These are phyloP conservation scores for Penicillium olsonii DNA, from an alignment of 2,329 filamentous ascomycete species.

Conservation along the genomic window DNA sequence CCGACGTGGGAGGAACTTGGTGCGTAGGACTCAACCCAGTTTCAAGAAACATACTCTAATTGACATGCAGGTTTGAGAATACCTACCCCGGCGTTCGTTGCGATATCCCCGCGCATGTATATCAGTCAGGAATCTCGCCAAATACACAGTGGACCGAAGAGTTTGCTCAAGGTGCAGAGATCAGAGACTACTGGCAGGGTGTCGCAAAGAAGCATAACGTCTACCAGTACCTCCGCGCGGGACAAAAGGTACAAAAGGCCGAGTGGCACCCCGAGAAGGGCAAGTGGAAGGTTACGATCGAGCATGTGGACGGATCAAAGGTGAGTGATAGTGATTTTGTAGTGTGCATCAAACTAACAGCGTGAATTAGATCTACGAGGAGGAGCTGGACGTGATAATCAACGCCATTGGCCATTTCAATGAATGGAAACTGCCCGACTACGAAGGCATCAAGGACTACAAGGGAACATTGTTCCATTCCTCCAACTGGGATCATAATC, in stretches of 20 bases:
- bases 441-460: conserved; percentile 59
- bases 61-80: conserved; percentile 39
- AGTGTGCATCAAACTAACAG: conserved; percentile 16
- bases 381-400: conserved; percentile 62
- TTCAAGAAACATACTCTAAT: conserved; percentile 8
- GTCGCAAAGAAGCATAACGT: conserved; percentile 66
- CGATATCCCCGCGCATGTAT: conserved; percentile 70
- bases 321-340: conserved; percentile 9
- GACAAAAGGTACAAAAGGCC: conserved; percentile 57
- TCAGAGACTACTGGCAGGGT: conserved; percentile 65
- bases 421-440: conserved; percentile 63
- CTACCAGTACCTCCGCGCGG: conserved; percentile 59
- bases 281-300: conserved; percentile 57
- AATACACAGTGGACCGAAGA: conserved; percentile 70
- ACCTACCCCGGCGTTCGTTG: conserved; percentile 67
- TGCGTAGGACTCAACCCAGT: conserved; percentile 10
- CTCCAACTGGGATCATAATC: conserved; percentile 59
- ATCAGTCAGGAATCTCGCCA: conserved; percentile 67
- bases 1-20: conserved; percentile 58
- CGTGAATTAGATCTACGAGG: conserved; percentile 41
- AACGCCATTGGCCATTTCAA: conserved; percentile 68
- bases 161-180: conserved; percentile 68
- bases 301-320: conserved; percentile 35
- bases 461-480: conserved; percentile 61
- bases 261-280: conserved; percentile 56